These are phyloP conservation scores for Parastagonospora nodorum DNA, from an alignment of 2,329 filamentous ascomycete species.

Conservation along the genomic window DNA sequence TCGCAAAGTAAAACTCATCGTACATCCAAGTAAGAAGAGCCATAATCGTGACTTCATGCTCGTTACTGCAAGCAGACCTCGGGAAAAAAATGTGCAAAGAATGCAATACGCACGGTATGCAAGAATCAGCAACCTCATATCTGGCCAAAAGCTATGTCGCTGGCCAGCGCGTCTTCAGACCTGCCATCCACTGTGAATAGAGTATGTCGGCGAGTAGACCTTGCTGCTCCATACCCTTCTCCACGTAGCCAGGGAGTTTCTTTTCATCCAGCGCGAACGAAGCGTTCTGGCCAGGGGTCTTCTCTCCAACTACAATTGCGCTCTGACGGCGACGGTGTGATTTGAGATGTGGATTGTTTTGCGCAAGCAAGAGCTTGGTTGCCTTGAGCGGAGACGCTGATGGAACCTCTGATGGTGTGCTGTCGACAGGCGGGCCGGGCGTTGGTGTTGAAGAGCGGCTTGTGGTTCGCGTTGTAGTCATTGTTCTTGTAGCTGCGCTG, in stretches of 20 bases:
- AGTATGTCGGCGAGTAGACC: slow-evolving; percentile 88
- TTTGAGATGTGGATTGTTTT: slow-evolving; percentile 84
- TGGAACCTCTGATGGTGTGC: slow-evolving; percentile 36
- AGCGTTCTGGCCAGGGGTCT: slow-evolving; percentile 48
- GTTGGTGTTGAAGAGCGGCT: slow-evolving; percentile 25
- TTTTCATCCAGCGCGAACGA: slow-evolving; percentile 47
- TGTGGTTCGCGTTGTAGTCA: slow-evolving; percentile 23
- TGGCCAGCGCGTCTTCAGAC: slow-evolving; percentile 63
- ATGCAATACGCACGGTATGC: background rate
- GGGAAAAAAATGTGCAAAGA: background rate
- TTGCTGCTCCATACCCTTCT: slow-evolving; percentile 87
- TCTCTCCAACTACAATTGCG: slow-evolving; percentile 49
- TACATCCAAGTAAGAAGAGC: background rate
- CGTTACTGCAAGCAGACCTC: background rate
- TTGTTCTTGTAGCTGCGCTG: slow-evolving; percentile 26
- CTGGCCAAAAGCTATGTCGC: slow-evolving; percentile 15
- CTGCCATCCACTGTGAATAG: slow-evolving; percentile 88
- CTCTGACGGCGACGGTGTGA: slow-evolving; percentile 66
- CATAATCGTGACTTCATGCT: background rate
- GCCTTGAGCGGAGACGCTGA: slow-evolving; percentile 55
- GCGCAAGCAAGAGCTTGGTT: slow-evolving; percentile 74
- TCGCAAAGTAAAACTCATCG: background rate
- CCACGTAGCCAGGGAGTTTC: slow-evolving; percentile 62
- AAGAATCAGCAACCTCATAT: background rate
- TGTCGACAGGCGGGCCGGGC: slow-evolving; percentile 24